Conservation (phyloP, 805 yeast genomes). For the Lipomyces spencermartinsiae region DNA sequence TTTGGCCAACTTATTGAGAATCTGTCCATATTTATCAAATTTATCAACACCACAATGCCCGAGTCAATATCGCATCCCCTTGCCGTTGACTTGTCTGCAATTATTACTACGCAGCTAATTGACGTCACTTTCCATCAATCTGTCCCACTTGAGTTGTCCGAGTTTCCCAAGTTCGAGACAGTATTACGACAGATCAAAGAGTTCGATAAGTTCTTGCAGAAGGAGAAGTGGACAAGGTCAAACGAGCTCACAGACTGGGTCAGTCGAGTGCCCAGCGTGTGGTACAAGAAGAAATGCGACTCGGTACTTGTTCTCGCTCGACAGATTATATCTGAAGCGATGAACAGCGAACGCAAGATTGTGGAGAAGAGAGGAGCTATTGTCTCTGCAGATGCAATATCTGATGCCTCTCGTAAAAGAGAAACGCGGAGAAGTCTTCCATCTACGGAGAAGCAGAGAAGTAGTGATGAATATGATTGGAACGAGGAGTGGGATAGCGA, state of each 20-base stretch:
- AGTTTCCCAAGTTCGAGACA: constrained; percentile 19
- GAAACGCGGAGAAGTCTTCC: constrained; percentile 1
- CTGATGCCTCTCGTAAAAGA: constrained; percentile 4
- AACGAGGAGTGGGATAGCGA: constrained; percentile 35
- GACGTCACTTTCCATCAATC: constrained; percentile 18
- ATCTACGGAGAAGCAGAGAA: constrained; percentile 4
- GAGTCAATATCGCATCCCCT: constrained; percentile 18
- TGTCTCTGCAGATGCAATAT: constrained; percentile 21
- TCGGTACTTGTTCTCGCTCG: constrained; percentile 21
- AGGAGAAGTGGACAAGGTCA: constrained; percentile 20
- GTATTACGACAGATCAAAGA: constrained; percentile 11
- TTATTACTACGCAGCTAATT: constrained; percentile 23
- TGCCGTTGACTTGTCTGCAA: constrained; percentile 22
- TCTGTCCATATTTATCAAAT: constrained; percentile 16
- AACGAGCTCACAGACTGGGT: constrained; percentile 33
- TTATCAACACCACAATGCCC: constrained; percentile 23
- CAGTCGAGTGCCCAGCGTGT: constrained; percentile 31
- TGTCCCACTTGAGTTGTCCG: constrained; percentile 24
- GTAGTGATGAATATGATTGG: constrained; percentile 32
- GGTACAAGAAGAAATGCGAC: constrained; percentile 36
- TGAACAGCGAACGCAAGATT: constrained; percentile 28
- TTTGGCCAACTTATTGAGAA: constrained; percentile 11
- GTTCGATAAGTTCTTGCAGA: constrained; percentile 25
- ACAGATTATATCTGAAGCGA: constrained; percentile 19
- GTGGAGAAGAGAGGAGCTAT: constrained; percentile 31